Evolutionary conservation across 192 early-diverging fungal genomes (phyloP).

Genomic region (Neocallimastix lanati): DNA sequence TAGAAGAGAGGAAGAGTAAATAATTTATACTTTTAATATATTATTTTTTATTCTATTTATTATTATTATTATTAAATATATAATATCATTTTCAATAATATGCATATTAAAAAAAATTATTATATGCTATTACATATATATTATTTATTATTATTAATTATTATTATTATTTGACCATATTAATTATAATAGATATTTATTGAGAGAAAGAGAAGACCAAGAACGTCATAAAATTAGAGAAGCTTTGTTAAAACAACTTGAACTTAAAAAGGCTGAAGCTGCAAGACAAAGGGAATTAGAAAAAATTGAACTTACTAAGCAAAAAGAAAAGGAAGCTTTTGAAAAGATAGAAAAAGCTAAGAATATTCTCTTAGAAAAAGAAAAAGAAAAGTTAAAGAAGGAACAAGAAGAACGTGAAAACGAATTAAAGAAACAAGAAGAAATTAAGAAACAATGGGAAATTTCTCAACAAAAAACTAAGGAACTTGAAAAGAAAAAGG

Average conservation of each 20-base stretch:
- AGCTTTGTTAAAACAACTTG: neutral
- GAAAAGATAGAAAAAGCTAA: neutral
- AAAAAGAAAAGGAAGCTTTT: neutral
- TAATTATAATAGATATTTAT: neutral
- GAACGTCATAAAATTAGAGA: neutral
- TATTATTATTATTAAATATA: too few species aligned
- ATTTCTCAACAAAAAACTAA: neutral
- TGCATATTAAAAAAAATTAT: too few species aligned
- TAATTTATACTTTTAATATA: too few species aligned
- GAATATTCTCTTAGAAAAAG: neutral
- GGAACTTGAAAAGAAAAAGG: neutral
- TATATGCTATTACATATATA: too few species aligned
- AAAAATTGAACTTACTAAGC: neutral
- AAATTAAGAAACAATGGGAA: neutral
- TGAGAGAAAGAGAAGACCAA: neutral
- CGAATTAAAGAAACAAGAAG: neutral
- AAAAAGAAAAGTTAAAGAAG: neutral
- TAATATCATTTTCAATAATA: too few species aligned
- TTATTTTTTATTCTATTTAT: too few species aligned
- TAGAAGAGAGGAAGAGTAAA: neutral
- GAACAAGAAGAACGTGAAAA: neutral
- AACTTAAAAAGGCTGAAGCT: neutral
- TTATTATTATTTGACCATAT: too few species aligned
- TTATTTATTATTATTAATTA: too few species aligned
- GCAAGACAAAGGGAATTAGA: neutral